Evolutionary conservation across 306 rosid genomes (phyloP), one percentile per base, ranked within the genome.

Genomic region (Hippophae rhamnoides): DNA sequence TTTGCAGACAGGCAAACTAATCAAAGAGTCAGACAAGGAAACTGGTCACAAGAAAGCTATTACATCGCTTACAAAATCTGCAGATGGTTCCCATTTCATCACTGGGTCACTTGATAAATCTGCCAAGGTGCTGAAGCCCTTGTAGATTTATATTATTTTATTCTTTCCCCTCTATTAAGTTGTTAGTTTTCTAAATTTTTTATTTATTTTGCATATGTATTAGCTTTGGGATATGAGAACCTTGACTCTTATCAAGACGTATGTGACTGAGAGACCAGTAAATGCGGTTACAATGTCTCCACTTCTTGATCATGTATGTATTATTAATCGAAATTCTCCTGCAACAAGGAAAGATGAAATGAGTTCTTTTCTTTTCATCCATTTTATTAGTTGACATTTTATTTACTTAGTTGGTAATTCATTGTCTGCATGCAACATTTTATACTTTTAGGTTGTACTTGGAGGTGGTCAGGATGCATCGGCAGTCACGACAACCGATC

Each of bases 381-480:
- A 49, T 12, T 49, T 14, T 13, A 49, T 13, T n/a, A 5, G 5
- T 18, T 18, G 23, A 18, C 23, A 47, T 41, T 8, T 43, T 13
- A 13, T 61, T 47, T 2, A 11, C 7, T 2, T 12, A 41, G 25
- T 8, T 56, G 38, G 5, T 60, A 14, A 6, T 56, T 57, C 40
- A 9, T 0, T 54, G 10, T 5, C 13, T 18, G 9, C 43, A 31
- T 13, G 48, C 67, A 18, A 18, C 23, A 7, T 31, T 41, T 56
- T 10, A 5, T 18, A 26, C 69, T 57, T 54, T 43, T 46, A 92
- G 98, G 96, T 92, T 64, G 96, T 92, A 31, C 68, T 92, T 67
- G 99, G 97, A 70, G 99, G 99, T 82, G 99, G 99, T 74, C 99
- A 92, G 76, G 97, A 88, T 66, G 99, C 97, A 54, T 75, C 93